Conservation (phyloP, 805 yeast genomes). For the Torulaspora quercuum region DNA sequence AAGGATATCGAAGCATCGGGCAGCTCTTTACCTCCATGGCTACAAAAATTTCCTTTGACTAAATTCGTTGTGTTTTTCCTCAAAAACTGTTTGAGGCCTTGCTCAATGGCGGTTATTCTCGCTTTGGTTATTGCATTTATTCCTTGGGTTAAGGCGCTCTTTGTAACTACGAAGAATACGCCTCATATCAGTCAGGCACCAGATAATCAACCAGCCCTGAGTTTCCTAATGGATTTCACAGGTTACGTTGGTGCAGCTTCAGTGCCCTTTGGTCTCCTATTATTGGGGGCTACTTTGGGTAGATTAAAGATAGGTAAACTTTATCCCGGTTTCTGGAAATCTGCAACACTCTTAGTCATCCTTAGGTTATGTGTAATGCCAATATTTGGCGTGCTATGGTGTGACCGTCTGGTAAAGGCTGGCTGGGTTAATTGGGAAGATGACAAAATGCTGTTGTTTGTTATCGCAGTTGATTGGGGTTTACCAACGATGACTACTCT, state of each 20-base stretch:
- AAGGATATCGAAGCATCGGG: slow-evolving; percentile 35
- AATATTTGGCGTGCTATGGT: slow-evolving; percentile 67
- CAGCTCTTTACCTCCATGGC: slow-evolving; percentile 25
- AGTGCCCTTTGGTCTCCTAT: slow-evolving; percentile 81
- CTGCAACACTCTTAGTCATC: slow-evolving; percentile 57
- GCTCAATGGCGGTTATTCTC: slow-evolving; percentile 62
- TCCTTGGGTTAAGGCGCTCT: slow-evolving; percentile 81
- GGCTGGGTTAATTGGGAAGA: slow-evolving; percentile 59
- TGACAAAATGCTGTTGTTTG: slow-evolving; percentile 60
- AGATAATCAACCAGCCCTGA: slow-evolving; percentile 77
- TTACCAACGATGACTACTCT: slow-evolving; percentile 88
- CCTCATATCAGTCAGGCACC: slow-evolving; percentile 69
- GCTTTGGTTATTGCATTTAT: slow-evolving; percentile 72
- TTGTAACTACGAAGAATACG: slow-evolving; percentile 47
- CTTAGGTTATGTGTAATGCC: slow-evolving; percentile 71
- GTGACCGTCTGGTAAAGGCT: slow-evolving; percentile 57
- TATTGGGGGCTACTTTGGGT: slow-evolving; percentile 88
- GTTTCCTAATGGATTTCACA: slow-evolving; percentile 79
- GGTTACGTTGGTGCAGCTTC: slow-evolving; percentile 80
- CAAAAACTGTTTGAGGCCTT: slow-evolving; percentile 66
- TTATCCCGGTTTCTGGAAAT: slow-evolving; percentile 63
- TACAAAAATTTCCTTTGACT: slow-evolving; percentile 31
- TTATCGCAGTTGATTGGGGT: slow-evolving; percentile 71
- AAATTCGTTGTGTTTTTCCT: slow-evolving; percentile 35
- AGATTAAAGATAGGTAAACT: slow-evolving; percentile 59